Evolutionary conservation across 257 asterid species (phyloP).

Genomic region (Fraxinus pennsylvanica): DNA sequence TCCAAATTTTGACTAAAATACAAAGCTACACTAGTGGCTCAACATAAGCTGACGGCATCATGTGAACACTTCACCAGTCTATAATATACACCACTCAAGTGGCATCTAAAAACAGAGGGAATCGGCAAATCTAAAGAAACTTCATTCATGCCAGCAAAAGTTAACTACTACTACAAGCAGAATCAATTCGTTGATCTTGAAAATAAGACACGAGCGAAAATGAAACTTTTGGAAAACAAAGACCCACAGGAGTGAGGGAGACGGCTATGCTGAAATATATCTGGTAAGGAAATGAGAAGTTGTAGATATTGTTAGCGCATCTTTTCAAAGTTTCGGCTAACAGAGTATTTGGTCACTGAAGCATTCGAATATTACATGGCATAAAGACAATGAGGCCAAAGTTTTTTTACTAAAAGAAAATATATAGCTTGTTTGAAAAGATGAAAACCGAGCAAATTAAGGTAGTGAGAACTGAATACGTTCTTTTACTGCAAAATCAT

Average conservation of each 20-base stretch:
- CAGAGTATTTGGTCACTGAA: neutral
- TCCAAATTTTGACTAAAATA: neutral
- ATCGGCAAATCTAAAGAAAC: neutral
- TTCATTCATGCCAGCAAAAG: neutral
- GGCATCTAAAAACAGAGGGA: neutral
- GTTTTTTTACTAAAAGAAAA: neutral
- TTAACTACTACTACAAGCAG: neutral
- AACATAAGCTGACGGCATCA: neutral
- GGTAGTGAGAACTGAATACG: neutral
- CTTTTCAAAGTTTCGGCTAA: neutral
- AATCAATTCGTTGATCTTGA: neutral
- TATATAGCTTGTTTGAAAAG: neutral
- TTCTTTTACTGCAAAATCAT: neutral
- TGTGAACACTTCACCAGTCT: neutral
- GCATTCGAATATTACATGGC: neutral
- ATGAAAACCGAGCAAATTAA: neutral
- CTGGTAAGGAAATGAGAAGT: neutral
- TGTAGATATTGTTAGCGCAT: neutral
- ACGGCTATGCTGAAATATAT: neutral
- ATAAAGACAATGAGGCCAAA: neutral
- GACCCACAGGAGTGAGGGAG: neutral
- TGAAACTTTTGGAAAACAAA: neutral
- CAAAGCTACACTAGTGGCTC: neutral
- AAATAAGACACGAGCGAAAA: neutral
- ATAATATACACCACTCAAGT: neutral